phyloP scores from a whole-genome alignment of 139 green algal genomes.

The Desmodesmus armatus region DNA sequence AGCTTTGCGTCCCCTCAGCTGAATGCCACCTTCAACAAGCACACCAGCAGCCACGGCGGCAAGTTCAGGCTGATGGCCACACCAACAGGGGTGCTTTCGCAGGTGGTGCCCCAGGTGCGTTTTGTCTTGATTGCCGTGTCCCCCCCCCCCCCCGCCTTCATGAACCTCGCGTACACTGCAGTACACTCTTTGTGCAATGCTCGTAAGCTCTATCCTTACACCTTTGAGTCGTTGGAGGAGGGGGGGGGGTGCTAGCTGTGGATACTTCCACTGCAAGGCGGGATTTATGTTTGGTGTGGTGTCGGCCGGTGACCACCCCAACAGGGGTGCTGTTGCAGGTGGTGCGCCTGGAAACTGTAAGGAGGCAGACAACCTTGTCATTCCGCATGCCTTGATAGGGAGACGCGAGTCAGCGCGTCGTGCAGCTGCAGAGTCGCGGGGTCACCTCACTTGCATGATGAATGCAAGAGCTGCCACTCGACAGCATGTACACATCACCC shows the following conservation, averaged over 20 bases:
- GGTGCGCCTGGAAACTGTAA: not conserved
- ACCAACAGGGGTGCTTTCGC: conserved; percentile 76
- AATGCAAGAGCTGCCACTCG: too few relatives aligned
- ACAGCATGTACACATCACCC: too few relatives aligned
- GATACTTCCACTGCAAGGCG: too few relatives aligned
- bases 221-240: not conserved
- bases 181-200: not conserved
- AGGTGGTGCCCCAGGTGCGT: conserved; percentile 79
- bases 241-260: too few relatives aligned
- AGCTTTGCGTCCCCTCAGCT: conserved; percentile 82
- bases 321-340: not conserved
- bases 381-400: too few relatives aligned
- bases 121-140: too few relatives aligned
- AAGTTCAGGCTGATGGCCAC: conserved; percentile 54
- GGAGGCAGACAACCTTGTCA: too few relatives aligned
- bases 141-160: not conserved
- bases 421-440: too few relatives aligned
- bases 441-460: too few relatives aligned
- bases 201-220: not conserved
- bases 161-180: not conserved
- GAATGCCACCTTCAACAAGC: conserved; percentile 74
- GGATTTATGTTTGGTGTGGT: too few relatives aligned
- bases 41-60: conserved; percentile 70
- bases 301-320: too few relatives aligned
- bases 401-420: too few relatives aligned